A percentile compares a stretch with the other conserved stretches of the same genome.
Conservation (phyloP, 768 basidiomycete genomes). For the Boletus patriciae region DNA sequence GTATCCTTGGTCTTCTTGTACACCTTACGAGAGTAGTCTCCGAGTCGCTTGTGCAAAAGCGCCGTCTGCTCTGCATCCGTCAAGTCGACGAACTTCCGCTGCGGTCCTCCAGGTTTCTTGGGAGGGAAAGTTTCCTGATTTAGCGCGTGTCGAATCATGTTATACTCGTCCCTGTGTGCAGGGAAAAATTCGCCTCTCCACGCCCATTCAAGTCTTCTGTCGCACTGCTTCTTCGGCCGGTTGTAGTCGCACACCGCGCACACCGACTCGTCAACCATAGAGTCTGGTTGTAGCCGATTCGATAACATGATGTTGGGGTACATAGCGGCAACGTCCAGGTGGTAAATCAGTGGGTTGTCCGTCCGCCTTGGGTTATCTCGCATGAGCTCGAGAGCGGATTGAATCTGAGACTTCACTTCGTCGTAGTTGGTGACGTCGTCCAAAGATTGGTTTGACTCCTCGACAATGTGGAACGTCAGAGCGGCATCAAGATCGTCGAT, state of each 20-base stretch:
- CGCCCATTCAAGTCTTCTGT: constrained; percentile 92
- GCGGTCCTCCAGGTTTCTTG: constrained; percentile 67
- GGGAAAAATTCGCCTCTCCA: constrained; percentile 99
- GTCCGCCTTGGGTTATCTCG: constrained; percentile 86
- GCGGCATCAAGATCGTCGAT: constrained; percentile 95
- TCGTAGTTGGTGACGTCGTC: constrained; percentile 94
- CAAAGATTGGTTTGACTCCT: constrained; percentile 77
- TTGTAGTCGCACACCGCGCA: constrained; percentile 99
- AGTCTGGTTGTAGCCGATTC: constrained; percentile 97
- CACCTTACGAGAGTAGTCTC: constrained; percentile 97
- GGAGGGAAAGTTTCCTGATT: constrained; percentile 93
- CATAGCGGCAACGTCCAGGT: constrained; percentile 99
- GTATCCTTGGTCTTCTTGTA: constrained; percentile 99
- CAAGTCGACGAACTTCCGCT: constrained; percentile 82
- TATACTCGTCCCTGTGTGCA: constrained; percentile 93
- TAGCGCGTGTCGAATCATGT: constrained; percentile 97
- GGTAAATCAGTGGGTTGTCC: constrained; percentile 96
- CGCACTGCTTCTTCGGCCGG: constrained; percentile 92
- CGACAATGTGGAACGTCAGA: constrained; percentile 80
- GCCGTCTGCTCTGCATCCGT: constrained; percentile 84
- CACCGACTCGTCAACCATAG: constrained; percentile 92
- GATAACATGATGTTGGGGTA: constrained; percentile 99
- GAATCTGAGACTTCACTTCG: constrained; percentile 81
- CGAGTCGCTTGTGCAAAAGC: constrained; percentile 91
- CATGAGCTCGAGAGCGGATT: constrained; percentile 76